Evolutionary conservation across 1,139 yeast species (phyloP).

Genomic region (Saccharomyces hybrid): DNA sequence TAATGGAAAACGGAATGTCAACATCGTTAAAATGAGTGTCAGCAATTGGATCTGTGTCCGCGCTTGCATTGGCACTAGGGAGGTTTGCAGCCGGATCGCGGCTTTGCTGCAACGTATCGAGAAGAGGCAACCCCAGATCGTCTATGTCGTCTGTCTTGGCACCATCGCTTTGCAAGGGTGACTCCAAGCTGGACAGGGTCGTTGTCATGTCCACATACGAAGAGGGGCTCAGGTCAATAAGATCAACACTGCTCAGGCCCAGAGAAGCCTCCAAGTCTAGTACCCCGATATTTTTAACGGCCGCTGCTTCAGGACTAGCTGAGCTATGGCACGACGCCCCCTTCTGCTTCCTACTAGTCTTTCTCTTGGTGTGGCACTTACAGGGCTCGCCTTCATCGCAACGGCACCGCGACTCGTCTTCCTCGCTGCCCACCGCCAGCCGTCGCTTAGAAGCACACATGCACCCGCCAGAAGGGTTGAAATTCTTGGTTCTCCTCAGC

Average conservation of each 20-base stretch:
- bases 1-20: neutral
- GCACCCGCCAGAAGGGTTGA: constrained; percentile 59
- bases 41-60: neutral
- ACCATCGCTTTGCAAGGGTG: neutral
- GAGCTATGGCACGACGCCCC: neutral
- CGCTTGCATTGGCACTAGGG: neutral
- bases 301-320: neutral
- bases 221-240: neutral
- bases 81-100: too few species aligned
- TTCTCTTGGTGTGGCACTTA: constrained; percentile 4
- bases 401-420: constrained; percentile 33
- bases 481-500: constrained; percentile 57
- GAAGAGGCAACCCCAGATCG: neutral
- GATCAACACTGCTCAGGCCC: neutral
- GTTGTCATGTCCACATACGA: neutral
- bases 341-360: constrained; percentile 2
- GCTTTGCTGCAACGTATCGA: neutral
- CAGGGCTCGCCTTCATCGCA: constrained; percentile 7
- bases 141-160: neutral
- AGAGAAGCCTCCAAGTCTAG: neutral
- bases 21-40: neutral
- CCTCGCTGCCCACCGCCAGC: constrained; percentile 28
- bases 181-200: neutral
- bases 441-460: constrained; percentile 46
- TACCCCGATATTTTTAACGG: neutral